phyloP scores from a whole-genome alignment of 2,329 filamentous ascomycete species.

The Zymoseptoria tritici region DNA sequence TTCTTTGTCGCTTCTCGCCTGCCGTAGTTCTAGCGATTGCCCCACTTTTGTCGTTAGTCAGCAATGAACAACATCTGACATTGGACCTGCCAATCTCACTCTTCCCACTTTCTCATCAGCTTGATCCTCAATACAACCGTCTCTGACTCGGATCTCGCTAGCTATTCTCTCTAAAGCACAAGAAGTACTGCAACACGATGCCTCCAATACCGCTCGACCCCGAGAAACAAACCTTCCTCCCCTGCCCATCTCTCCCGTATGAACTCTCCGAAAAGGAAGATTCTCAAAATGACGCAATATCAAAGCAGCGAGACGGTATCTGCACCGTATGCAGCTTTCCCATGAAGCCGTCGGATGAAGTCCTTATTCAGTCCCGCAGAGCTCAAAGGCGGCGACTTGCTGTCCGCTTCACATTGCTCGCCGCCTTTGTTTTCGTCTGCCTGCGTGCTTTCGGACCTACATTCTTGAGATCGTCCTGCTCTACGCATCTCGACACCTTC shows the following conservation, averaged over 20 bases:
- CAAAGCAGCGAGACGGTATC: neutral
- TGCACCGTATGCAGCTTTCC: neutral
- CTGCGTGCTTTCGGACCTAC: conserved; percentile 7
- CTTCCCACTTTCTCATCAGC: neutral
- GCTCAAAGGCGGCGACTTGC: neutral
- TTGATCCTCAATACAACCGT: neutral
- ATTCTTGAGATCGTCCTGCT: conserved; percentile 12
- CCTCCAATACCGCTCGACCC: conserved; percentile 4
- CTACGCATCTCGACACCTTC: neutral
- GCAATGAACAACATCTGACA: neutral
- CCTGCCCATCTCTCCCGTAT: neutral
- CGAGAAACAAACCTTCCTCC: conserved; percentile 25
- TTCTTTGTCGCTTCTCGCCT: neutral
- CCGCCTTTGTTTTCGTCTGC: conserved; percentile 20
- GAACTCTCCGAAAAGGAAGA: no score
- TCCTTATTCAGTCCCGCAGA: neutral
- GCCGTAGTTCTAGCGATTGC: neutral
- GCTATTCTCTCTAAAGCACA: neutral
- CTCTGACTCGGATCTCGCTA: neutral
- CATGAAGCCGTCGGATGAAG: neutral
- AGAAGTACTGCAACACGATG: neutral
- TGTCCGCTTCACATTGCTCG: conserved; percentile 14
- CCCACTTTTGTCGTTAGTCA: neutral
- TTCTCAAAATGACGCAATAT: no score
- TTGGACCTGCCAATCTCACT: no score